phyloP scores from a whole-genome alignment of 169 alveolate genomes.

The Babesia sp. region DNA sequence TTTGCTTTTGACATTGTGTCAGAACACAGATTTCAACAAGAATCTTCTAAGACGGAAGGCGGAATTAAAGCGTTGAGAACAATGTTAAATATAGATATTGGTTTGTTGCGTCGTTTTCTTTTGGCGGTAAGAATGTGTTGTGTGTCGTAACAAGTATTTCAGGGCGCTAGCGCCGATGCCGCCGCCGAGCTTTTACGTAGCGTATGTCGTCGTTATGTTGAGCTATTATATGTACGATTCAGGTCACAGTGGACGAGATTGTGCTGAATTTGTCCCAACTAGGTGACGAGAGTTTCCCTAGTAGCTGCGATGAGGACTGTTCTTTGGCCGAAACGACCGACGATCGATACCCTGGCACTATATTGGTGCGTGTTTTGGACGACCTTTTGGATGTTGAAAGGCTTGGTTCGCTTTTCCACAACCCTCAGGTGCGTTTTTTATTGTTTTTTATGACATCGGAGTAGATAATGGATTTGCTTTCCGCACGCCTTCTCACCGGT shows the following conservation, averaged over 20 bases:
- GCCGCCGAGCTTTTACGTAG: slow-evolving; percentile 33
- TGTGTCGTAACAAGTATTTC: slow-evolving; percentile 9
- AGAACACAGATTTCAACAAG: slow-evolving; percentile 64
- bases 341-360: slow-evolving; percentile 31
- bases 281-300: slow-evolving; percentile 39
- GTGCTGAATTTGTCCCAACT: slow-evolving; percentile 26
- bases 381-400: slow-evolving; percentile 3
- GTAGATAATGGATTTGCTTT: slow-evolving; percentile 10
- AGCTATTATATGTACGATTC: not conserved
- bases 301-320: slow-evolving; percentile 1
- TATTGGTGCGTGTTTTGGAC: slow-evolving; percentile 44
- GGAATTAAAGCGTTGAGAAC: slow-evolving; percentile 13
- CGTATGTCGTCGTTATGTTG: slow-evolving; percentile 9
- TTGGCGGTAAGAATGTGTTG: slow-evolving; percentile 32
- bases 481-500: slow-evolving; percentile 19
- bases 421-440: slow-evolving; percentile 19
- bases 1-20: not conserved
- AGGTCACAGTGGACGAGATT: slow-evolving; percentile 52
- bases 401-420: slow-evolving; percentile 18
- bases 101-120: slow-evolving; percentile 40
- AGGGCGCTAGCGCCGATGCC: slow-evolving; percentile 52
- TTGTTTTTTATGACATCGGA: not conserved
- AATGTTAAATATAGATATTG: slow-evolving; percentile 8
- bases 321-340: not conserved
- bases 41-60: slow-evolving; percentile 44